These are phyloP conservation scores for Beauveria rudraprayagi DNA, from an alignment of 2,329 filamentous ascomycete genomes.

Conservation along the genomic window DNA sequence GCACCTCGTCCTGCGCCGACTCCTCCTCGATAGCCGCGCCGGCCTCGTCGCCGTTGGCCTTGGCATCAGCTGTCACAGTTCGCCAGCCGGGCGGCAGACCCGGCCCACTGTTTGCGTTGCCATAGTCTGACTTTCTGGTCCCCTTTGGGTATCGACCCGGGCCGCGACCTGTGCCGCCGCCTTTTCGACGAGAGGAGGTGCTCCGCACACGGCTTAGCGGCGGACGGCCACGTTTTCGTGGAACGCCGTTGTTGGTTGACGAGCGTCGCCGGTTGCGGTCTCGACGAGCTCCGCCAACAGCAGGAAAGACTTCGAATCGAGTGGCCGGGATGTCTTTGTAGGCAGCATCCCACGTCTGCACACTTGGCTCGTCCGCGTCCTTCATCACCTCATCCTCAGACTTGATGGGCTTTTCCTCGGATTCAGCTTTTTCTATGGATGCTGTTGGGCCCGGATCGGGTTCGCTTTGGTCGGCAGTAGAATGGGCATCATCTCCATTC, in stretches of 20 bases:
- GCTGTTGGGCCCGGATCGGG: background rate
- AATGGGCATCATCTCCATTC: constrained; percentile 17
- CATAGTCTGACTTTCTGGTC: constrained; percentile 60
- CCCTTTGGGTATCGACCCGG: constrained; percentile 61
- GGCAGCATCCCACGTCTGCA: constrained; percentile 34
- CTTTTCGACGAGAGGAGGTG: constrained; percentile 41
- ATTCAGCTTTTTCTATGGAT: constrained; percentile 19
- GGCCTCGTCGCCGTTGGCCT: constrained; percentile 10
- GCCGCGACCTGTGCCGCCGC: constrained; percentile 55
- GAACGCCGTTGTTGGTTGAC: background rate
- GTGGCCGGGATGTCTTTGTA: constrained; percentile 56
- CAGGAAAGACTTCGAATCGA: constrained; percentile 73
- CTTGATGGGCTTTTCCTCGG: constrained; percentile 25
- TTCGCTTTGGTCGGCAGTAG: constrained; percentile 1
- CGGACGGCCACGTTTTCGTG: constrained; percentile 23
- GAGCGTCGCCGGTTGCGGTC: constrained; percentile 35
- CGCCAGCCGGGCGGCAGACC: constrained; percentile 52
- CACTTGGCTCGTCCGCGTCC: constrained; percentile 21
- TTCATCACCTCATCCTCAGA: constrained; percentile 20
- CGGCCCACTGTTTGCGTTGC: constrained; percentile 57
- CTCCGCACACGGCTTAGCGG: constrained; percentile 25
- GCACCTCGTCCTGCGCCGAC: constrained; percentile 25
- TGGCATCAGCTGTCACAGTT: constrained; percentile 21
- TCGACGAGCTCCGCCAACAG: constrained; percentile 44
- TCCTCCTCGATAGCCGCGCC: constrained; percentile 16